These are phyloP conservation scores for Melampsora larici-populina DNA, from an alignment of 1,284 basidiomycete species.

Conservation along the genomic window DNA sequence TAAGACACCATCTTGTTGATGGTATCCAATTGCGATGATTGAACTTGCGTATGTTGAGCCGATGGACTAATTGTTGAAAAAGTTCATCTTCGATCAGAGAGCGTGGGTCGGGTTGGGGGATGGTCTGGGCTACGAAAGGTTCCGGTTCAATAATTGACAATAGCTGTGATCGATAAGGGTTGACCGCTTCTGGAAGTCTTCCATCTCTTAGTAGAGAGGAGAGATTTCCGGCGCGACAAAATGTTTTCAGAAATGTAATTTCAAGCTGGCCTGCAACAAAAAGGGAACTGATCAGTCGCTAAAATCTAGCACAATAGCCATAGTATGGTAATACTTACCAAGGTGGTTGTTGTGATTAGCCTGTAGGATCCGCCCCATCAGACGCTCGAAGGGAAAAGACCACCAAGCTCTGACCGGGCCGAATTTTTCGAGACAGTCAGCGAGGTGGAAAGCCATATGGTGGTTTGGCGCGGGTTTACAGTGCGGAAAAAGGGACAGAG, in stretches of 20 bases:
- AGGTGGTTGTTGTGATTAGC: slow-evolving; percentile 11
- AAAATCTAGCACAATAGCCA: background rate
- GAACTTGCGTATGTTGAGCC: background rate
- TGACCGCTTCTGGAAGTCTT: background rate
- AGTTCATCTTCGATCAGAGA: slow-evolving; percentile 45
- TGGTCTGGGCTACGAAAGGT: slow-evolving; percentile 59
- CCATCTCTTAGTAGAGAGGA: background rate
- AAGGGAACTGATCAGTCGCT: too few relatives aligned
- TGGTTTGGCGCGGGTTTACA: background rate
- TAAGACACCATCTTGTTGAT: background rate
- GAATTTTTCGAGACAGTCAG: too few relatives aligned
- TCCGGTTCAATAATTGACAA: background rate
- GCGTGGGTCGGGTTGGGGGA: slow-evolving; percentile 61
- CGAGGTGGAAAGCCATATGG: slow-evolving; percentile 15
- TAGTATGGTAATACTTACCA: background rate
- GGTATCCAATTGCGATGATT: background rate
- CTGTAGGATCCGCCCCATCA: slow-evolving; percentile 4
- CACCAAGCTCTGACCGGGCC: slow-evolving; percentile 13
- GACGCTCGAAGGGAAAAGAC: background rate
- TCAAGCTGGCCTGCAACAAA: background rate
- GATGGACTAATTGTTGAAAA: background rate
- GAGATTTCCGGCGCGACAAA: slow-evolving; percentile 5
- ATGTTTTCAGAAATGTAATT: background rate
- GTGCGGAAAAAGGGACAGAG: slow-evolving; percentile 6
- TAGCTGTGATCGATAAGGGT: background rate